A percentile compares a stretch with the other conserved stretches of the same genome.
Conservation (phyloP, 2,329 filamentous ascomycete species). For the Pyricularia sp. region DNA sequence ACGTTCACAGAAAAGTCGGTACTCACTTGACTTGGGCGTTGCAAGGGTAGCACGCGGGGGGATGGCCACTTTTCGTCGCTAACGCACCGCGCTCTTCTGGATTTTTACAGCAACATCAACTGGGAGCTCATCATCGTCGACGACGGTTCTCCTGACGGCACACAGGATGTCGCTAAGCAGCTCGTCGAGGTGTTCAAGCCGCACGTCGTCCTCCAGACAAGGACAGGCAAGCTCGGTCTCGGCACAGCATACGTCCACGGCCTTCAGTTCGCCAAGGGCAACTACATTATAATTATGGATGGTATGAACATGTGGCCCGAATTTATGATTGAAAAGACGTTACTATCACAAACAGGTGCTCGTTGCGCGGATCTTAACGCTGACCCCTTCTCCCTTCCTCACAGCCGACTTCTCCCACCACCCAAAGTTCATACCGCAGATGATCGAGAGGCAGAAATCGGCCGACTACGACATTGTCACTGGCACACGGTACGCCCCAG, state of each 20-base stretch:
- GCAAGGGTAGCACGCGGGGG: neutral
- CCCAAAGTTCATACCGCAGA: slow-evolving; percentile 95
- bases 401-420: slow-evolving; percentile 88
- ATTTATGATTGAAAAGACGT: neutral
- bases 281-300: slow-evolving; percentile 99
- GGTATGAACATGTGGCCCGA: slow-evolving; percentile 22
- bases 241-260: slow-evolving; percentile 96
- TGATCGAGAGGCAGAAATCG: slow-evolving; percentile 72
- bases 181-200: slow-evolving; percentile 77
- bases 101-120: slow-evolving; percentile 64
- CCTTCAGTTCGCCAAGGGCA: slow-evolving; percentile 79
- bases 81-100: neutral
- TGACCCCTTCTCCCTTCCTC: neutral
- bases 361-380: neutral
- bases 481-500: slow-evolving; percentile 83
- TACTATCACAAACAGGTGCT: neutral
- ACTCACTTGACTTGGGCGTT: neutral
- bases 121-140: slow-evolving; percentile 98
- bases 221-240: slow-evolving; percentile 91
- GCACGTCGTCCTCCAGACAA: slow-evolving; percentile 75
- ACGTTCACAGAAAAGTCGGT: slow-evolving; percentile 81
- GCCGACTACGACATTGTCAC: slow-evolving; percentile 93
- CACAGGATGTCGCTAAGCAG: slow-evolving; percentile 81
- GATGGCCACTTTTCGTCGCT: neutral
- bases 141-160: slow-evolving; percentile 94